Evolutionary conservation across 148 eudicot genomes (phyloP).

Genomic region (Bassia scoparia): DNA sequence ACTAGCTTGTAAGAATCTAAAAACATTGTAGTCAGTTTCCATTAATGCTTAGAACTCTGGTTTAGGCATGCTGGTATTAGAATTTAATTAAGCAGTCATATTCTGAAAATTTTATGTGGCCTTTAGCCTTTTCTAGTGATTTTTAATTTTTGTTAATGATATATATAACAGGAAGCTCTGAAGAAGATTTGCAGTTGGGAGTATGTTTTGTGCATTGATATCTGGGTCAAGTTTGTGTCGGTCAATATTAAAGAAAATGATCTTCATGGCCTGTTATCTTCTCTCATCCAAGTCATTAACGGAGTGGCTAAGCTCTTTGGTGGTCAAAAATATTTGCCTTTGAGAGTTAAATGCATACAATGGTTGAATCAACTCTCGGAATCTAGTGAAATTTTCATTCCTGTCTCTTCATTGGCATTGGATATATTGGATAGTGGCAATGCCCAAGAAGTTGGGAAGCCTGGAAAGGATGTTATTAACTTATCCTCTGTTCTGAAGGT

Average conservation of each 20-base stretch:
- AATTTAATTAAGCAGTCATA: not conserved
- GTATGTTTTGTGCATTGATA: slow-evolving; percentile 63
- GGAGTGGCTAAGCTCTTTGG: slow-evolving; percentile 70
- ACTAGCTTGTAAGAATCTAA: not conserved
- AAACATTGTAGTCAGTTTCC: not conserved
- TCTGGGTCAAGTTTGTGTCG: slow-evolving; percentile 76
- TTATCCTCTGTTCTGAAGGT: slow-evolving; percentile 68
- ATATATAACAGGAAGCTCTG: slow-evolving; percentile 75
- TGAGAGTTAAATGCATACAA: slow-evolving; percentile 68
- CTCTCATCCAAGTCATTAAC: slow-evolving; percentile 62
- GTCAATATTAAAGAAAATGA: slow-evolving; percentile 54
- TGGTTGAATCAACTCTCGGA: slow-evolving; percentile 77
- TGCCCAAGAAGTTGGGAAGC: slow-evolving; percentile 55
- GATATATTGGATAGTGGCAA: slow-evolving; percentile 69
- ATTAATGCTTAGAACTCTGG: not conserved
- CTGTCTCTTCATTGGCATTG: slow-evolving; percentile 59
- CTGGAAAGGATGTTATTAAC: slow-evolving; percentile 34
- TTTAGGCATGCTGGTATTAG: not conserved
- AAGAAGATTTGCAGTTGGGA: slow-evolving; percentile 83
- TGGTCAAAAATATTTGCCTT: slow-evolving; percentile 74
- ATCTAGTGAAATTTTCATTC: slow-evolving; percentile 71
- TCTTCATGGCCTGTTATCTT: slow-evolving; percentile 52
- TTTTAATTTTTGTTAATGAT: not conserved
- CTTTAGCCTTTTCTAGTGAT: not conserved
- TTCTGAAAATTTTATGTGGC: not conserved